Conservation (phyloP, 1,284 basidiomycete species). For the Cystobasidium pallidum region DNA sequence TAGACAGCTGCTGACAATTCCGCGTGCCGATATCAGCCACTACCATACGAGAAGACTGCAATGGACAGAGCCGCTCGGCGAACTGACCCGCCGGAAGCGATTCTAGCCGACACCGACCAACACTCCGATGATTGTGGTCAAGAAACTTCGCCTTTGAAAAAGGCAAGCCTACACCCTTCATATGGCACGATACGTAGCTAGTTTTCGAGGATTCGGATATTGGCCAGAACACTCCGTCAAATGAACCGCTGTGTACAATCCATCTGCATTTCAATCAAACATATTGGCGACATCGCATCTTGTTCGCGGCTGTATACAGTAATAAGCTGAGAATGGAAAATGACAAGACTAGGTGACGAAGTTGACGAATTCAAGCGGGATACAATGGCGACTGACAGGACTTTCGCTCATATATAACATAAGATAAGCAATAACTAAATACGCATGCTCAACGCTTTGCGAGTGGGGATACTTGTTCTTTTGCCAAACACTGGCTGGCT, state of each 20-base stretch:
- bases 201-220: no score
- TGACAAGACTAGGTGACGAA: no score
- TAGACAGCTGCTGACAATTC: background rate
- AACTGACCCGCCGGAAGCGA: background rate
- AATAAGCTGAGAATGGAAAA: no score
- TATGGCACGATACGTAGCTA: no score
- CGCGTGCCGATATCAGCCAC: background rate
- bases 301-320: no score
- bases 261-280: no score
- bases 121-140: no score
- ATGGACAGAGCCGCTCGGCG: background rate
- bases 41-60: slow-evolving; percentile 21
- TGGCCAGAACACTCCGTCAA: no score
- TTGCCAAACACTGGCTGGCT: background rate
- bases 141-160: background rate
- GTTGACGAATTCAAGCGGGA: background rate
- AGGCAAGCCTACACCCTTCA: background rate
- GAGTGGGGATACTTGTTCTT: slow-evolving; percentile 3
- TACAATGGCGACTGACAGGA: background rate
- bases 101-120: no score
- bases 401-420: background rate
- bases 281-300: no score
- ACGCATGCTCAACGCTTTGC: slow-evolving; percentile 3
- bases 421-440: background rate
- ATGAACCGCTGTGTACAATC: no score